Conservation (phyloP, 2,329 filamentous ascomycete species). For the Aureobasidium leucospermi region DNA sequence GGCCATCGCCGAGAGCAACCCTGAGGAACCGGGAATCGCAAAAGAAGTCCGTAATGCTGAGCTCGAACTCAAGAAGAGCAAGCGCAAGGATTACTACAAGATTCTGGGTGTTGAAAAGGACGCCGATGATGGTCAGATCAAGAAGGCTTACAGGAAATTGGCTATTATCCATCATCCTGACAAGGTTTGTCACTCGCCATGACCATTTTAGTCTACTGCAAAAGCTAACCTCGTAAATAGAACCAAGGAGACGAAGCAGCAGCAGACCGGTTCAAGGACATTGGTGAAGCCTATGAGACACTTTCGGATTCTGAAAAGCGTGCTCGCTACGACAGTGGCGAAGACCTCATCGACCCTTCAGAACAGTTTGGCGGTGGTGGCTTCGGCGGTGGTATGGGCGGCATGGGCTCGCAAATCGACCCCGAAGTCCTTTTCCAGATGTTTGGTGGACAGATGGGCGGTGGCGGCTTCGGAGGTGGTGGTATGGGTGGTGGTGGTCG, state of each 20-base stretch:
- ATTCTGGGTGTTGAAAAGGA: constrained; percentile 85
- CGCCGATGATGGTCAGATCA: constrained; percentile 76
- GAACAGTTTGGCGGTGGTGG: constrained; percentile 72
- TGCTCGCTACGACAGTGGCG: constrained; percentile 82
- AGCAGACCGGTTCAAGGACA: constrained; percentile 92
- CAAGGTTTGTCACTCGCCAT: constrained; percentile 44
- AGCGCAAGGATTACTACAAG: constrained; percentile 98
- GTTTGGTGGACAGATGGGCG: constrained; percentile 40
- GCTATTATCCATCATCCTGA: constrained; percentile 93
- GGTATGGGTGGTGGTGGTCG: constrained; percentile 6
- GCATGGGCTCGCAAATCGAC: constrained; percentile 53
- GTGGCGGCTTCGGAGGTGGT: constrained; percentile 6
- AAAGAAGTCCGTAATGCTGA: constrained; percentile 87
- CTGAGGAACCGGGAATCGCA: constrained; percentile 68
- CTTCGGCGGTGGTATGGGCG: constrained; percentile 36
- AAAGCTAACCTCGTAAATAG: constrained; percentile 22
- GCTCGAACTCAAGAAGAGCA: constrained; percentile 93
- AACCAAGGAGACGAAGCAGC: constrained; percentile 80
- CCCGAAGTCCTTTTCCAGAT: constrained; percentile 76
- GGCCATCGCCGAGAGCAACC: constrained; percentile 72
- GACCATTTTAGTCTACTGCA: too few species aligned
- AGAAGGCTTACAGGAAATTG: constrained; percentile 92
- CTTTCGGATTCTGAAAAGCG: constrained; percentile 92
- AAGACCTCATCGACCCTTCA: constrained; percentile 73
- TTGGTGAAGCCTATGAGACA: constrained; percentile 93